Percentiles rank a stretch among this genome's conserved stretches.
Evolutionary conservation across 2,329 filamentous ascomycete genomes (phyloP).

Genomic region (Zymoseptoria brevis): DNA sequence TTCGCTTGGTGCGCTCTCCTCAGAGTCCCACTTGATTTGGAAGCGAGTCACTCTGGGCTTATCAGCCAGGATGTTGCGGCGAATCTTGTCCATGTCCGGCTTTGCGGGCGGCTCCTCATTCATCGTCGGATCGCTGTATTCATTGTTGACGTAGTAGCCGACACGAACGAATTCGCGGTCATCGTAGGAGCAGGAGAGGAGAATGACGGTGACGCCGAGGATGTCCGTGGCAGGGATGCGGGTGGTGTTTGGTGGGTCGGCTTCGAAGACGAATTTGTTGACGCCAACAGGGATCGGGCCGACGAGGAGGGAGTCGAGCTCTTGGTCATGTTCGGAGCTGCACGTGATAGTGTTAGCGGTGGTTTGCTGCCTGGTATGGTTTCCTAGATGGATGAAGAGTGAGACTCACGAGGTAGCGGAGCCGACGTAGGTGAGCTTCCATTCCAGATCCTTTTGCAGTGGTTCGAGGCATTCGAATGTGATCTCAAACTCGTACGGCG

Average conservation of each 20-base stretch:
- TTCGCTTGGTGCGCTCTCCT: constrained; percentile 89
- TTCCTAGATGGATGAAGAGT: neutral
- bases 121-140: constrained; percentile 89
- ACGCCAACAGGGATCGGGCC: constrained; percentile 95
- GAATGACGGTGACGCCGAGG: constrained; percentile 91
- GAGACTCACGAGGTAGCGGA: constrained; percentile 83
- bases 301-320: constrained; percentile 92
- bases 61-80: constrained; percentile 86
- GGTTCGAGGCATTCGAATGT: constrained; percentile 96
- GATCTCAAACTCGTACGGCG: constrained; percentile 94
- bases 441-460: constrained; percentile 94
- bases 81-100: constrained; percentile 84
- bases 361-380: neutral
- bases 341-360: neutral
- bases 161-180: constrained; percentile 94
- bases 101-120: constrained; percentile 83
- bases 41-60: constrained; percentile 97
- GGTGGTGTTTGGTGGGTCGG: constrained; percentile 80
- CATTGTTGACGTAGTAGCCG: constrained; percentile 99
- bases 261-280: constrained; percentile 98
- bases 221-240: constrained; percentile 93
- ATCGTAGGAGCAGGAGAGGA: constrained; percentile 94
- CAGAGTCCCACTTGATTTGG: constrained; percentile 99
- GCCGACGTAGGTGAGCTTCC: constrained; percentile 98
- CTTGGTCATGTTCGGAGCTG: constrained; percentile 94